These are phyloP conservation scores for Stachybotrys chlorohalonatus DNA, from an alignment of 2,329 filamentous ascomycete genomes.

Conservation along the genomic window DNA sequence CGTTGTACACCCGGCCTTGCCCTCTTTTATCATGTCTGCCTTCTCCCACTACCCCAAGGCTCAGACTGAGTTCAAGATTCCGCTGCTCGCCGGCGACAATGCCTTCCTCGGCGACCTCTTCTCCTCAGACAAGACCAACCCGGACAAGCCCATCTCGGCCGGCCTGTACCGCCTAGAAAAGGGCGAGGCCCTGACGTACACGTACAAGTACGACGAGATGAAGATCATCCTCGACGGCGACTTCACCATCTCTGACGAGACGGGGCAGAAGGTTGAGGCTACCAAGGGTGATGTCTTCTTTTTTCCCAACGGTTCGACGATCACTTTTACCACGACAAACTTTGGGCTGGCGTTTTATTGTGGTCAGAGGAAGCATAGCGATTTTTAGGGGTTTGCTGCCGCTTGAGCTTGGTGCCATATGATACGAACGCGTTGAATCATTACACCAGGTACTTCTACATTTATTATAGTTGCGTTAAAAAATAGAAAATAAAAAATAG, in stretches of 20 bases:
- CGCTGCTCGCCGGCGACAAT: slow-evolving; percentile 59
- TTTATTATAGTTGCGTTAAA: no score
- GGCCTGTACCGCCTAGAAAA: slow-evolving; percentile 62
- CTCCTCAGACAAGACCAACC: slow-evolving; percentile 43
- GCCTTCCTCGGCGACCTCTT: slow-evolving; percentile 57
- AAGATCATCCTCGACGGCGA: slow-evolving; percentile 63
- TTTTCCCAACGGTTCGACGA: slow-evolving; percentile 56
- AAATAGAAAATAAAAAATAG: no score
- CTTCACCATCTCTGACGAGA: slow-evolving; percentile 55
- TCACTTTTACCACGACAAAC: slow-evolving; percentile 55
- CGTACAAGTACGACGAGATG: slow-evolving; percentile 64
- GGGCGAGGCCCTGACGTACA: slow-evolving; percentile 58
- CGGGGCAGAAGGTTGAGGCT: slow-evolving; percentile 49
- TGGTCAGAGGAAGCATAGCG: slow-evolving; percentile 28
- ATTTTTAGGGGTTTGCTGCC: slow-evolving; percentile 8
- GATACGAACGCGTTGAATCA: no score
- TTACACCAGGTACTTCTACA: no score
- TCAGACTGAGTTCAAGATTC: slow-evolving; percentile 52
- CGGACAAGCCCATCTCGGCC: slow-evolving; percentile 49
- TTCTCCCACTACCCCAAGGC: slow-evolving; percentile 36
- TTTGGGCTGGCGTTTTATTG: slow-evolving; percentile 53
- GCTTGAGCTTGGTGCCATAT: no score
- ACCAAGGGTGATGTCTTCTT: slow-evolving; percentile 58
- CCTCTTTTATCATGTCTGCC: no score
- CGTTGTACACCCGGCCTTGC: no score